Evolutionary conservation across 2,329 filamentous ascomycete species (phyloP), one percentile per base, ranked within the genome.

Genomic region (Daldinia sp.): DNA sequence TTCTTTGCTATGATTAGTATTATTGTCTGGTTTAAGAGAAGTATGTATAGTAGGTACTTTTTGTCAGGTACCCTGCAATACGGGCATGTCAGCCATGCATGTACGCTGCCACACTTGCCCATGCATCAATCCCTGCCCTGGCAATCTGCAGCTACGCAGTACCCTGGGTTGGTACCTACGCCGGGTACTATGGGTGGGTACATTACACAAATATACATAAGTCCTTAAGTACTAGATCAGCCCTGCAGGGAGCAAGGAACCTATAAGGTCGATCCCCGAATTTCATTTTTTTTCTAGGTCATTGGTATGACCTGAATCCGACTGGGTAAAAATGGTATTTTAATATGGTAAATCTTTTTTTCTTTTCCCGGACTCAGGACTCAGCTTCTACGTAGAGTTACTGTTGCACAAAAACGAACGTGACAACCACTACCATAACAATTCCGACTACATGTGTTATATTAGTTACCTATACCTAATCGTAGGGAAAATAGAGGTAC

Each of bases 171-270:
- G 21, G 39, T 45, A 21, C 6, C 29, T 32, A 11, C 45, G 8
- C 15, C 10, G 10, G 45, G 45, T 30, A 48, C 45, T 13, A 32
- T 30, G 15, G n/a, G 10, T 48, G 30, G n/a, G 10, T 48, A 48
- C 45, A 19, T 48, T 56, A 48, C 35, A 41, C 17, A n/a, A 51
- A 49, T 59, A 56, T 30, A 56, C 27, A 48, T 29, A 17, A 47
- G 39, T 58, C 58, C 58, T 32, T 57, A 55, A 57, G 47, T 55
- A 50, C 58, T 62, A 55, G 54, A 59, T 65, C 63, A 65, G 63
- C 59, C 63, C 59, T 63, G 63, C 63, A 65, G 53, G 62, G 62
- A 52, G 41, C 32, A 53, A 10, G 51, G 37, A 35, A 50, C 37
- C 48, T 57, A 43, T 52, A 9, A 50, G 54, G 17, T 45, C 55